phyloP scores from a whole-genome alignment of 140 eudicot species.

The Erigeron philadelphicus region DNA sequence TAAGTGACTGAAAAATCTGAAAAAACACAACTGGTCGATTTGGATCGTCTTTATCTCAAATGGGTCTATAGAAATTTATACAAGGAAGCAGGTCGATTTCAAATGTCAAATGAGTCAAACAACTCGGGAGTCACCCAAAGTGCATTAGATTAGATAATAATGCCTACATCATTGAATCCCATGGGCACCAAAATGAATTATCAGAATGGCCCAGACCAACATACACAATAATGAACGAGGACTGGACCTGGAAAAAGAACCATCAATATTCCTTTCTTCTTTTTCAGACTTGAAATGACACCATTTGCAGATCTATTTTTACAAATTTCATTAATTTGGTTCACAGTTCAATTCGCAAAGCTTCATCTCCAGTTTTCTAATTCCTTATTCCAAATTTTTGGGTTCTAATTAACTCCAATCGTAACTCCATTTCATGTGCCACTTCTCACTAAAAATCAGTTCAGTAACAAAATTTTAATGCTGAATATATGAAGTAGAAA shows the following conservation, averaged over 20 bases:
- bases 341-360: not conserved
- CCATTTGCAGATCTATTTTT: not conserved
- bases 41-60: no score
- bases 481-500: not conserved
- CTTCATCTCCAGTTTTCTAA: not conserved
- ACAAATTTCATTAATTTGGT: not conserved
- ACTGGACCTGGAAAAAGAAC: no score
- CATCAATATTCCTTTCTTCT: not conserved
- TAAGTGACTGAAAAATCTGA: not conserved
- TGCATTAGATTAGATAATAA: no score
- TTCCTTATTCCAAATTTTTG: not conserved
- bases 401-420: slow-evolving; percentile 4
- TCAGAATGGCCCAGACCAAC: no score
- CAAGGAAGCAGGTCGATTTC: no score
- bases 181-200: no score
- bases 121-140: no score
- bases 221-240: no score
- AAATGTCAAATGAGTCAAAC: no score
- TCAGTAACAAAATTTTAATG: not conserved
- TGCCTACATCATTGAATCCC: no score
- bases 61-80: no score
- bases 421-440: not conserved
- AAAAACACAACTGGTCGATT: not conserved
- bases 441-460: not conserved
- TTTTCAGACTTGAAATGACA: not conserved